Conservation (phyloP, 495 filamentous ascomycete genomes). For the Ascobolus immersus region DNA sequence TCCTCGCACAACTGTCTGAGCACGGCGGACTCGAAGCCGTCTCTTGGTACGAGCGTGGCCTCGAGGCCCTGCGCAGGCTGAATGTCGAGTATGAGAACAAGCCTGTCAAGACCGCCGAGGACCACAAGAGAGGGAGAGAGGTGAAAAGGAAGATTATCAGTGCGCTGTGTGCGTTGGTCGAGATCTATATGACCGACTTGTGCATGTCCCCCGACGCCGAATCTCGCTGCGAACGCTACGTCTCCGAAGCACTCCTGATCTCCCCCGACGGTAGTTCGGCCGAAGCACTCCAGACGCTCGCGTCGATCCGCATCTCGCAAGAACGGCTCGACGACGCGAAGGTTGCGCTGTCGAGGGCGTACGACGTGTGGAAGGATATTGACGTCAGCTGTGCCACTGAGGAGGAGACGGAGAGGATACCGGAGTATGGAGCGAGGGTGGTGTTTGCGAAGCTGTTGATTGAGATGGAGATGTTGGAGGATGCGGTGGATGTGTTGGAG, state of each 20-base stretch:
- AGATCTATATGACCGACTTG: conserved; percentile 97
- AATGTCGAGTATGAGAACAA: conserved; percentile 24
- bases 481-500: conserved; percentile 65
- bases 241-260: conserved; percentile 62
- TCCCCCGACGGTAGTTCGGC: conserved; percentile 46
- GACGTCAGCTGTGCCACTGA: too few relatives aligned
- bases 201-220: conserved; percentile 80
- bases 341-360: conserved; percentile 47
- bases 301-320: conserved; percentile 81
- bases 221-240: conserved; percentile 50
- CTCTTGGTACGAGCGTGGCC: conserved; percentile 65
- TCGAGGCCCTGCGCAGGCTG: conserved; percentile 35
- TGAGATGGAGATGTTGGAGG: conserved; percentile 63
- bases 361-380: conserved; percentile 54
- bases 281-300: conserved; percentile 78
- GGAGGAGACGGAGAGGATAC: conserved; percentile 31
- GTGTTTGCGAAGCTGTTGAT: conserved; percentile 64
- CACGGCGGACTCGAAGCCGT: conserved; percentile 66
- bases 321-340: conserved; percentile 46
- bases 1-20: conserved; percentile 78
- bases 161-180: conserved; percentile 66
- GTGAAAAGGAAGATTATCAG: conserved; percentile 26
- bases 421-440: conserved; percentile 60
- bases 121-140: conserved; percentile 18
- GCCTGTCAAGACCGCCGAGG: too few relatives aligned